phyloP scores from a whole-genome alignment of 768 basidiomycete genomes.

The Agaricus subrufescens region DNA sequence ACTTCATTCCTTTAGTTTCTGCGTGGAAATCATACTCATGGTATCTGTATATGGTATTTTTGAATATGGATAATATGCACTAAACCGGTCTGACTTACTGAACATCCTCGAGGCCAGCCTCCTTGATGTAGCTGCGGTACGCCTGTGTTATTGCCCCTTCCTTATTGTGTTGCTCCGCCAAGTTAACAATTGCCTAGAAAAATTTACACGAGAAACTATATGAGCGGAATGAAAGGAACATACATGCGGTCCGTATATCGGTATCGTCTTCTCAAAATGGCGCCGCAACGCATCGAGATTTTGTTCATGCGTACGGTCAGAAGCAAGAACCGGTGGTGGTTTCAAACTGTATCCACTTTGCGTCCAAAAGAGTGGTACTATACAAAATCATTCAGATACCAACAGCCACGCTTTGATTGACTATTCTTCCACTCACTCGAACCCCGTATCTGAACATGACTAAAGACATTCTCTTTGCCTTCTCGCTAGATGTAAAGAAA shows the following conservation, averaged over 20 bases:
- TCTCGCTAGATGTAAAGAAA: slow-evolving; percentile 51
- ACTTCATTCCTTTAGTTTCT: slow-evolving; percentile 96
- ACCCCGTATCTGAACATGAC: slow-evolving; percentile 87
- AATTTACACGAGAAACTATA: not conserved
- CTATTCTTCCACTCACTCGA: slow-evolving; percentile 55
- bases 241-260: slow-evolving; percentile 77
- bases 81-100: slow-evolving; percentile 34
- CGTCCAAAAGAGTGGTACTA: slow-evolving; percentile 92
- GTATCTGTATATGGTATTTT: slow-evolving; percentile 43
- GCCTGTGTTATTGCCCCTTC: slow-evolving; percentile 77
- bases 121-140: slow-evolving; percentile 66
- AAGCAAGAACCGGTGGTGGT: slow-evolving; percentile 74
- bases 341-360: slow-evolving; percentile 85
- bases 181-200: slow-evolving; percentile 72
- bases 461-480: slow-evolving; percentile 71
- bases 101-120: slow-evolving; percentile 49
- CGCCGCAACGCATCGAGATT: slow-evolving; percentile 64
- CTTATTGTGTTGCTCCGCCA: slow-evolving; percentile 88
- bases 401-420: not conserved
- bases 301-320: slow-evolving; percentile 70
- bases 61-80: not conserved
- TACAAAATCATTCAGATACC: slow-evolving; percentile 8
- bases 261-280: slow-evolving; percentile 65
- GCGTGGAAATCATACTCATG: slow-evolving; percentile 89
- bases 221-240: slow-evolving; percentile 4